A percentile compares a stretch with the other conserved stretches of the same genome.
Evolutionary conservation across 2,329 filamentous ascomycete species (phyloP).

Genomic region (Cercospora citrullina): DNA sequence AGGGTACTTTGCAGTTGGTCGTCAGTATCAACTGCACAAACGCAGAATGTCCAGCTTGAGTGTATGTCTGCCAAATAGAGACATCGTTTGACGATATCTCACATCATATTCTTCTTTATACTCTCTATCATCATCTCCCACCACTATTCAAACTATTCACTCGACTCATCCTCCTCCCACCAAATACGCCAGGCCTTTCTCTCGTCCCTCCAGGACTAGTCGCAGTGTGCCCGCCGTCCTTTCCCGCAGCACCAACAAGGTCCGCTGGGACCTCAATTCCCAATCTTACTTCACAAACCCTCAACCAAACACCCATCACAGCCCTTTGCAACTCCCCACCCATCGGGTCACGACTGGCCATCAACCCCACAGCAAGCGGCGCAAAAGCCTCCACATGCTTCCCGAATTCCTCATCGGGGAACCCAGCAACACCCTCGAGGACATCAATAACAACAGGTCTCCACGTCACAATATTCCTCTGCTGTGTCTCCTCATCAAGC

Average conservation of each 20-base stretch:
- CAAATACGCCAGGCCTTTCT: conserved; percentile 25
- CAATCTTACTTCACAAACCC: conserved; percentile 75
- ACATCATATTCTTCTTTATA: neutral
- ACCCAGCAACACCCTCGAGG: conserved; percentile 84
- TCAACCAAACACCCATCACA: conserved; percentile 72
- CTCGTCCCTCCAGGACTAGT: conserved; percentile 29
- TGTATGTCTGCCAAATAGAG: neutral
- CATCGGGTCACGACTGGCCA: conserved; percentile 69
- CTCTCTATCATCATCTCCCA: neutral
- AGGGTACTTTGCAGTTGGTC: too few species aligned
- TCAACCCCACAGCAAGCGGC: conserved; percentile 76
- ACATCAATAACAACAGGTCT: conserved; percentile 96
- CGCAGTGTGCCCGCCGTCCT: neutral
- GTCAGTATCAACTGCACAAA: neutral
- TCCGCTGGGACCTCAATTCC: conserved; percentile 44
- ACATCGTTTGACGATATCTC: neutral
- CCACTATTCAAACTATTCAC: conserved; percentile 11
- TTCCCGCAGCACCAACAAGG: conserved; percentile 3
- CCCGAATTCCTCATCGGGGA: conserved; percentile 76
- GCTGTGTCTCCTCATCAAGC: conserved; percentile 93
- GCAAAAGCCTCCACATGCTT: conserved; percentile 82
- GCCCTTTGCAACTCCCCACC: conserved; percentile 74
- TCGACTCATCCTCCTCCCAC: conserved; percentile 30
- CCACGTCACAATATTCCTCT: conserved; percentile 96
- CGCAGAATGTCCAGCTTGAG: neutral